Evolutionary conservation across 2,329 filamentous ascomycete genomes (phyloP).

Genomic region (Fusarium ambrosium): DNA sequence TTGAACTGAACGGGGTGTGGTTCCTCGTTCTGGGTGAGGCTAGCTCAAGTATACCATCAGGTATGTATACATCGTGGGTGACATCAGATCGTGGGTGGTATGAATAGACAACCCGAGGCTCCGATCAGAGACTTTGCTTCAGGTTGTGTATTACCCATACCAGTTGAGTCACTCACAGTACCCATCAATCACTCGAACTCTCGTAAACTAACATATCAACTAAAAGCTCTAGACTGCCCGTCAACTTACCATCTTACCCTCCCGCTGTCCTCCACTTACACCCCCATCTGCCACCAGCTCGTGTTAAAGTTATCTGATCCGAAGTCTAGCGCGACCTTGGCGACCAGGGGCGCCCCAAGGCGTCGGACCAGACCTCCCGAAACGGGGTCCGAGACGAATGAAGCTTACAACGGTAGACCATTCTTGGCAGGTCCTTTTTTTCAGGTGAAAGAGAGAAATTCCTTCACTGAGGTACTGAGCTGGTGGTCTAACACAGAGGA

Average conservation of each 20-base stretch:
- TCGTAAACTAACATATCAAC: background rate
- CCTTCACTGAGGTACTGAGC: background rate
- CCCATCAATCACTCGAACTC: background rate
- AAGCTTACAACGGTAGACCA: background rate
- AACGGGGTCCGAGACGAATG: background rate
- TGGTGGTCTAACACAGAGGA: background rate
- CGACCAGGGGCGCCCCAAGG: background rate
- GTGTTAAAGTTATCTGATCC: slow-evolving; percentile 33
- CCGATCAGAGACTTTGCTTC: background rate
- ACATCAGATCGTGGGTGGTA: background rate
- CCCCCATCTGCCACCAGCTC: background rate
- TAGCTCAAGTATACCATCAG: background rate
- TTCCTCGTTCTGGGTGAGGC: background rate
- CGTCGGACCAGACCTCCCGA: background rate
- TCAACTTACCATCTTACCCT: background rate
- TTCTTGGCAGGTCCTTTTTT: slow-evolving; percentile 3
- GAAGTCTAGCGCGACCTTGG: slow-evolving; percentile 8
- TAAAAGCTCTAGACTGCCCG: background rate
- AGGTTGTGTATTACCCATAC: no score
- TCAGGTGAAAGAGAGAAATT: background rate
- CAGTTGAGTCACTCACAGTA: no score
- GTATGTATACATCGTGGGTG: background rate
- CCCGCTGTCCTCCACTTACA: background rate
- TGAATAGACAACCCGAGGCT: background rate
- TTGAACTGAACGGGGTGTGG: background rate